Conservation (phyloP, 176 grass and related monocot genomes). For the Dendrocalamus sinicus region DNA sequence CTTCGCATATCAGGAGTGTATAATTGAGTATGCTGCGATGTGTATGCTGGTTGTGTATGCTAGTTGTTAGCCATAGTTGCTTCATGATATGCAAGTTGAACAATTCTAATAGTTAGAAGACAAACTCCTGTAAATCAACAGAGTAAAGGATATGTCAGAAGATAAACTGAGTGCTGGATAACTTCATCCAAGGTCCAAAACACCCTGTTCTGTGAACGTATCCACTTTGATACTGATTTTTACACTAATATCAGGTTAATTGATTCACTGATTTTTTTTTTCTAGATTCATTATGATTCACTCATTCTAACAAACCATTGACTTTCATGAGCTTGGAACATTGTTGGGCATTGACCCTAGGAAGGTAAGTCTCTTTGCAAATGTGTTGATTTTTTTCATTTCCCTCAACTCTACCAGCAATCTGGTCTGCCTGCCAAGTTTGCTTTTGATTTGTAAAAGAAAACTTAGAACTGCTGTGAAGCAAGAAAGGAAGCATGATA, state of each 20-base stretch:
- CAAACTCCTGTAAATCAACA: too few species aligned
- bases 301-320: conserved; percentile 34
- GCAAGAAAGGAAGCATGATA: too few species aligned
- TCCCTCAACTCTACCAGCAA: not conserved
- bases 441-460: not conserved
- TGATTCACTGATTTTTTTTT: not conserved
- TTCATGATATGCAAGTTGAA: too few species aligned
- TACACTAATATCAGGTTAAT: conserved; percentile 98
- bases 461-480: not conserved
- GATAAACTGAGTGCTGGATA: not conserved
- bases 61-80: too few species aligned
- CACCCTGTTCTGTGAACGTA: not conserved
- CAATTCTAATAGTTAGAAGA: too few species aligned
- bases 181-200: not conserved
- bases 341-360: conserved; percentile 92
- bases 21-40: too few species aligned
- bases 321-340: conserved; percentile 91
- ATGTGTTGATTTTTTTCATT: not conserved
- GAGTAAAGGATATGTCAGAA: too few species aligned
- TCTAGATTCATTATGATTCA: conserved; percentile 27
- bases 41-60: too few species aligned
- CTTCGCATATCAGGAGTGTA: too few species aligned
- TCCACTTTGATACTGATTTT: conserved; percentile 4
- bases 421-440: not conserved
- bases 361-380: conserved; percentile 62